Evolutionary conservation across 768 basidiomycete genomes (phyloP), one percentile per base, ranked within the genome.

Genomic region (Candolleomyces eurysporus): DNA sequence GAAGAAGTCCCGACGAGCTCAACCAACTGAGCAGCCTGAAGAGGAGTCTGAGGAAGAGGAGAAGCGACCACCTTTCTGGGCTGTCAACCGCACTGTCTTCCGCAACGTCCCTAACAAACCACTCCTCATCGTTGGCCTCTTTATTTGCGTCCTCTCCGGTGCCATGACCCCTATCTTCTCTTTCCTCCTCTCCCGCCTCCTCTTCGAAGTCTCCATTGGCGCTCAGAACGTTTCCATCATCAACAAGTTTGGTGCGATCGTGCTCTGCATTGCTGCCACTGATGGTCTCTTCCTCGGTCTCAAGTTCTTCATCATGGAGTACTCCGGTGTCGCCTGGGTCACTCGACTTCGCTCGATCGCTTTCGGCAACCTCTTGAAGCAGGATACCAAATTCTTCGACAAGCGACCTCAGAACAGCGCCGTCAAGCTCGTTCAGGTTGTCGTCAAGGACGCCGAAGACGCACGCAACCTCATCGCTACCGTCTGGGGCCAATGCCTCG

Each of bases 121-220:
- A 4, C 64, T 92, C 48, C 72, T 97, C 61, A 67, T 86, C 69
- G 31, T 91, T 57, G 95, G 95, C 17, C 77, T 96, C 26, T 2
- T 86, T 60, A 68, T 84, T n/a, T 88, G 89, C 60, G 64, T 94
- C 46, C 72, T 84, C 57, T 90, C 86, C 65, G 96, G 97, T 21
- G 83, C 91, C 3, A 86, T 91, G 79, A 97, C 94, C 0, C 96
- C 97, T 3, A 61, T 98, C 49, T 99, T 98, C 81, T 95, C 96
- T 1, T 93, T 82, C 78, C 82, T 95, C 64, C 87, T 97, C 67
- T 91, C 94, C 9, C 82, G 82, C 8, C 83, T 98, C 14, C 82
- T 96, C 59, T 89, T 84, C 70, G 82, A 90, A 63, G 86, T 92
- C 14, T 89, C 90, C 42, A 82, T 79, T 66, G 87, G 89, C 56